These are phyloP conservation scores for Rhodotorula babjevae DNA, from an alignment of 768 basidiomycete genomes.

Conservation along the genomic window DNA sequence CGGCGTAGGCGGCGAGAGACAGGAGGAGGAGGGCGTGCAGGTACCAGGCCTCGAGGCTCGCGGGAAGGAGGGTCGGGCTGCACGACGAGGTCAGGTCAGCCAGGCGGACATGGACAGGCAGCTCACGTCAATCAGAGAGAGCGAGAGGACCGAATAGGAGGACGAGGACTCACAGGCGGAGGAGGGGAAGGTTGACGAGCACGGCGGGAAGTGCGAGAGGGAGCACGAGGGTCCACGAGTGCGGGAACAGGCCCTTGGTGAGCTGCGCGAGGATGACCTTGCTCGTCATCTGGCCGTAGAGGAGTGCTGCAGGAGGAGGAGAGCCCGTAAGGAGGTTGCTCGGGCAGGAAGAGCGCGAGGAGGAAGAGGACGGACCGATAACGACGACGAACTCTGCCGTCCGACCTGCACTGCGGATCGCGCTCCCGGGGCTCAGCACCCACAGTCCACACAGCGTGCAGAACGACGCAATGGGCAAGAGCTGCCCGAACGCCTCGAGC, in stretches of 20 bases:
- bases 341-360: constrained; percentile 66
- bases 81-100: not conserved
- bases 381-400: constrained; percentile 58
- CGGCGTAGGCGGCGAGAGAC: constrained; percentile 19
- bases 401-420: constrained; percentile 74
- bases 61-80: constrained; percentile 5
- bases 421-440: constrained; percentile 68
- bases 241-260: constrained; percentile 72
- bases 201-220: constrained; percentile 22
- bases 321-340: not conserved
- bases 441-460: constrained; percentile 60
- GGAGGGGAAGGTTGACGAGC: constrained; percentile 16
- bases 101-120: too few relatives aligned
- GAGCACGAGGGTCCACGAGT: constrained; percentile 17
- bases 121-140: too few relatives aligned
- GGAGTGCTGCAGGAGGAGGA: constrained; percentile 57
- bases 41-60: constrained; percentile 18
- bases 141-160: not conserved
- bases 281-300: constrained; percentile 62
- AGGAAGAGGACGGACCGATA: constrained; percentile 71
- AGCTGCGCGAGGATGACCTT: constrained; percentile 86
- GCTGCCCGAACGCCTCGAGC: constrained; percentile 21
- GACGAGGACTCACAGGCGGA: not conserved
- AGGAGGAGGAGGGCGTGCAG: constrained; percentile 19
- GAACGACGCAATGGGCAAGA: constrained; percentile 26